Conservation (phyloP, 371 early-diverging fungal species). For the Rhizopus arrhizus region DNA sequence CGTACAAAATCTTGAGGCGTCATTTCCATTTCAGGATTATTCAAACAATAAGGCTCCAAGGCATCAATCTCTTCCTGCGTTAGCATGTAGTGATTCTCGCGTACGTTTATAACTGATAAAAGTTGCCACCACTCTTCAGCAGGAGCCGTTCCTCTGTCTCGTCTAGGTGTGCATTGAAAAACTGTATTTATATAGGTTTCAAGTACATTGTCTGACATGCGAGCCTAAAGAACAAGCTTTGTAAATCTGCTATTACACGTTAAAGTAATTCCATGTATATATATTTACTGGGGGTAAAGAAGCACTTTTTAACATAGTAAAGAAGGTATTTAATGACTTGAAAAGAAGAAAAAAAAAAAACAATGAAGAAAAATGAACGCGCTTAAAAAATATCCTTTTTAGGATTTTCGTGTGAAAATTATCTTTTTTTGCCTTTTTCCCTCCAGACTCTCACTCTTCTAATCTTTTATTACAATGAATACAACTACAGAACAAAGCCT, state of each 20-base stretch:
- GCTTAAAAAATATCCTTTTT: too few relatives aligned
- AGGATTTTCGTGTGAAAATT: too few relatives aligned
- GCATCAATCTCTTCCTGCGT: conserved; percentile 19
- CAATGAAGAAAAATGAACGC: too few relatives aligned
- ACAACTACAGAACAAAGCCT: neutral
- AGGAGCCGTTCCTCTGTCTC: conserved; percentile 19
- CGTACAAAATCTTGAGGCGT: conserved; percentile 26
- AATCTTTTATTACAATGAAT: conserved; percentile 3
- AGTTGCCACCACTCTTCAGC: conserved; percentile 24
- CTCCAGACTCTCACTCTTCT: too few relatives aligned
- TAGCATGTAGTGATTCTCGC: conserved; percentile 13
- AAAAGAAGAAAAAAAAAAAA: too few relatives aligned
- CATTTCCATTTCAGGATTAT: conserved; percentile 26
- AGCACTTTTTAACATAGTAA: too few relatives aligned
- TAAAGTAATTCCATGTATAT: too few relatives aligned
- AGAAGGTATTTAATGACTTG: too few relatives aligned
- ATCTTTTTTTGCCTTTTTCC: neutral
- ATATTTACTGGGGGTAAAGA: too few relatives aligned
- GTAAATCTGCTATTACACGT: too few relatives aligned
- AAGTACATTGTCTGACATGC: conserved; percentile 11
- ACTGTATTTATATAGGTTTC: conserved; percentile 15
- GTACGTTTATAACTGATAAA: conserved; percentile 13
- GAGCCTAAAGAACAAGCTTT: neutral
- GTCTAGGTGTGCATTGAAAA: conserved; percentile 7
- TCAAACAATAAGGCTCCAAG: conserved; percentile 19